Base-by-base conservation (phyloP, 805 yeast genomes). In the Ogataea parapolymorpha region DNA sequence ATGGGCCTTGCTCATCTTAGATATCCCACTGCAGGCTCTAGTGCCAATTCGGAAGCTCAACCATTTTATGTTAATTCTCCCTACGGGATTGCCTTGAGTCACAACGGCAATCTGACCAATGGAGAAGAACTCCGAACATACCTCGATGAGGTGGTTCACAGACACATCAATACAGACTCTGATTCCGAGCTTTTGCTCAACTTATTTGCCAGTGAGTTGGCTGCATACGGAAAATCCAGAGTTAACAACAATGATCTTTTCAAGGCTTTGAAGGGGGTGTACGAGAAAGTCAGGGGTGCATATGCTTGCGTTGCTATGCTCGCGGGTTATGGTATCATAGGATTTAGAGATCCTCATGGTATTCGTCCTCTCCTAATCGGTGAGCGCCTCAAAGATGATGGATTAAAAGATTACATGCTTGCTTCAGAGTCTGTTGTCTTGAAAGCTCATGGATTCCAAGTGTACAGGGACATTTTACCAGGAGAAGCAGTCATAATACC, bases 51-150 rank as follows among this genome's bases (percentile, higher is more conserved):
- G 43, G 99, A 93, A 68, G 99, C 99, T 4, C 99, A 93, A 69
- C 99, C 99, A 5, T 93, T 93, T 60, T 93, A 93, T 59, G 99
- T 93, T 50, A 93, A 93, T 69, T 80, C 96, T 32, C 99, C 99
- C 2, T 93, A 89, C 58, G 99, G 99, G 43, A 83, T 93, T 47
- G 77, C 85, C 32, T 61, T 93, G 61, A 79, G 91, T 40, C 99
- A 93, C 65, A 91, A 93, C 63, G 99, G 99, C 58, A 93, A 93
- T 65, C 73, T 93, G 56, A 95, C 91, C 46, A 93, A 93, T 65
- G 85, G 93, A 5, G 77, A 71, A 11, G 85, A 85, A 44, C 74
- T 93, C 55, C 76, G 80, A 55, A 71, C 78, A 53, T 85, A 85
- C 60, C 74, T 93, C 69, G 99, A 93, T 62, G 95, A 88, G 62